Conservation (phyloP, 1,139 yeast species). For the Hansenula anomala region DNA sequence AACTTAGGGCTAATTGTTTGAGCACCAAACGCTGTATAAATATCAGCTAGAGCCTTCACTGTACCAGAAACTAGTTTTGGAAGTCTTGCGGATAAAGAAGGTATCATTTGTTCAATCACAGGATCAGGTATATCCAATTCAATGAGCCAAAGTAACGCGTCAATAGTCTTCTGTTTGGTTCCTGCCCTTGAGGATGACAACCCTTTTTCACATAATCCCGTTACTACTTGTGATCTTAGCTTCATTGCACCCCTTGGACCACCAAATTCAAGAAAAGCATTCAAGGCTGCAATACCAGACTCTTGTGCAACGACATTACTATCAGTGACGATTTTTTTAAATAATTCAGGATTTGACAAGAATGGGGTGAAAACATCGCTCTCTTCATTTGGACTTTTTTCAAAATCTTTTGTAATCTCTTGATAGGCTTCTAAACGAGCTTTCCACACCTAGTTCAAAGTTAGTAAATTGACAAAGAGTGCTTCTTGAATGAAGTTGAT, state of each 20-base stretch:
- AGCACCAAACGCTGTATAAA: conserved; percentile 70
- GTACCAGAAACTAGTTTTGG: conserved; percentile 82
- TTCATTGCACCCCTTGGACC: conserved; percentile 37
- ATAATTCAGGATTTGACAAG: conserved; percentile 42
- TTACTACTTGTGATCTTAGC: conserved; percentile 43
- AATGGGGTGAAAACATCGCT: conserved; percentile 48
- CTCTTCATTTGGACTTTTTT: conserved; percentile 47
- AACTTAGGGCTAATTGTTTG: conserved; percentile 56
- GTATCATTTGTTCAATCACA: conserved; percentile 63
- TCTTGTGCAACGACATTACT: conserved; percentile 92
- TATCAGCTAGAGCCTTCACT: conserved; percentile 47
- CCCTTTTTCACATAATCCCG: conserved; percentile 67
- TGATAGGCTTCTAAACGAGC: conserved; percentile 80
- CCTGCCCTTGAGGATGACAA: conserved; percentile 71
- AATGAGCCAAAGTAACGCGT: conserved; percentile 55
- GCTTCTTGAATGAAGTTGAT: too few relatives aligned
- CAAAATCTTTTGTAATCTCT: conserved; percentile 52
- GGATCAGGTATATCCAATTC: conserved; percentile 66
- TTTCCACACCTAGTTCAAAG: conserved; percentile 62
- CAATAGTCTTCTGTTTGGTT: conserved; percentile 63
- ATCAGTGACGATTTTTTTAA: conserved; percentile 63
- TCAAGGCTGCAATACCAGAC: conserved; percentile 58
- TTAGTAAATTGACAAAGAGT: neutral
- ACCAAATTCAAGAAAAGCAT: conserved; percentile 56
- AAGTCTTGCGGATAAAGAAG: conserved; percentile 54